Evolutionary conservation across 495 filamentous ascomycete species (phyloP).

Genomic region (Geoglossum glabrum): DNA sequence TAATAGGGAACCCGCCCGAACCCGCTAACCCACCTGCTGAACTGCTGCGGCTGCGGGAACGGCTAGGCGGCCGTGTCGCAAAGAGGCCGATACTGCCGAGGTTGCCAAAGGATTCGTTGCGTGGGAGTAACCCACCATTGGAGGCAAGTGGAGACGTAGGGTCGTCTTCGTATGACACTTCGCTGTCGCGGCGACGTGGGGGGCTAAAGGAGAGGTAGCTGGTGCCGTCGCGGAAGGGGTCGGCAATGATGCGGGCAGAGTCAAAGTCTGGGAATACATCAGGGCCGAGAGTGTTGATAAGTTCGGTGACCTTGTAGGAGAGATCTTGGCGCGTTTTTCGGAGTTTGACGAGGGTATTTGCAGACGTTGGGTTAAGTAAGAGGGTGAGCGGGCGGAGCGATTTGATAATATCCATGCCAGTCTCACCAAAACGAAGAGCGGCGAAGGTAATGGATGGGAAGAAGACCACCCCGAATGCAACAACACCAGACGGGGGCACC

Average conservation of each 20-base stretch:
- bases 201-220: conserved; percentile 17
- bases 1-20: conserved; percentile 41
- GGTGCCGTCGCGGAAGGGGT: conserved; percentile 32
- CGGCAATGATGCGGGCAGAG: conserved; percentile 52
- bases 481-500: conserved; percentile 62
- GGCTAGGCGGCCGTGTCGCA: conserved; percentile 59
- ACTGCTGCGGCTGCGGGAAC: conserved; percentile 44
- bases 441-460: conserved; percentile 86
- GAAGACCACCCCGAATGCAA: conserved; percentile 48
- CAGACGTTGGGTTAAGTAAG: conserved; percentile 65
- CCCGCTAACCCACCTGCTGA: conserved; percentile 36
- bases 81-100: conserved; percentile 74
- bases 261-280: conserved; percentile 97
- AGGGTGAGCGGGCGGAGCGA: conserved; percentile 79
- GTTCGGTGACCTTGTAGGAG: conserved; percentile 61
- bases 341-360: conserved; percentile 66
- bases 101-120: conserved; percentile 84
- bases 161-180: conserved; percentile 6
- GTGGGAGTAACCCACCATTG: conserved; percentile 36
- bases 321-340: conserved; percentile 51
- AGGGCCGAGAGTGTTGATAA: conserved; percentile 88
- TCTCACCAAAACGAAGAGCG: conserved; percentile 84
- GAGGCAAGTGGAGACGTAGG: conserved; percentile 8
- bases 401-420: conserved; percentile 96
- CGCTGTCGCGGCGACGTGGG: conserved; percentile 5